Conservation (phyloP, 225 moss, liverwort and hornwort species). For the Pleurozium schreberi region DNA sequence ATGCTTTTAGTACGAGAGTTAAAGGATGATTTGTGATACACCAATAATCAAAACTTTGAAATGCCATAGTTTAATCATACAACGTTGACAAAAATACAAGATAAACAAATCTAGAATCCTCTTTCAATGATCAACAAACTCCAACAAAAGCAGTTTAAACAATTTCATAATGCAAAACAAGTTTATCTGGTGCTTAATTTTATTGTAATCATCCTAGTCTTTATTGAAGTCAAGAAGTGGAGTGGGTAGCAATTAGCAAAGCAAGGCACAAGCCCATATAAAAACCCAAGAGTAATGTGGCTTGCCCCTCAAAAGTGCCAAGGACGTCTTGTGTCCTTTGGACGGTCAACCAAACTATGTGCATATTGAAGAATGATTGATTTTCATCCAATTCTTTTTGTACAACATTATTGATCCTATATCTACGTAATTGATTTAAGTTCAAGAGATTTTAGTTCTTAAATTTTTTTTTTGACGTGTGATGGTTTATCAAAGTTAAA, state of each 20-base stretch:
- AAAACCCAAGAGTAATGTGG: slow-evolving; percentile 39
- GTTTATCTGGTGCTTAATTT: background rate
- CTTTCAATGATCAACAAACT: background rate
- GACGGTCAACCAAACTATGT: background rate
- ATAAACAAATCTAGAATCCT: no score
- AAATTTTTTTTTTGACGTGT: no score
- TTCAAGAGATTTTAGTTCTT: no score
- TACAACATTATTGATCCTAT: background rate
- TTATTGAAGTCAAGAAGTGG: slow-evolving; percentile 7
- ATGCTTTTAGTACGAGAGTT: background rate
- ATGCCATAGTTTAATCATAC: background rate
- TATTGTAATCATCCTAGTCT: background rate
- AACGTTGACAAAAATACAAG: background rate
- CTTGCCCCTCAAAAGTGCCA: background rate
- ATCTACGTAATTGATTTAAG: background rate
- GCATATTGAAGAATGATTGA: background rate
- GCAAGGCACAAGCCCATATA: slow-evolving; percentile 24
- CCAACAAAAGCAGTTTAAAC: background rate
- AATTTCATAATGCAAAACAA: background rate
- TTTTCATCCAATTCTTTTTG: background rate
- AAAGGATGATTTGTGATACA: background rate
- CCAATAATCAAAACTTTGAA: background rate
- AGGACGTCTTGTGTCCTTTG: background rate
- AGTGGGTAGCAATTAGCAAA: no score
- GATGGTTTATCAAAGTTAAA: no score